Evolutionary conservation across 768 basidiomycete species (phyloP), one percentile per base, ranked within the genome.

Genomic region (Suillus luteus): DNA sequence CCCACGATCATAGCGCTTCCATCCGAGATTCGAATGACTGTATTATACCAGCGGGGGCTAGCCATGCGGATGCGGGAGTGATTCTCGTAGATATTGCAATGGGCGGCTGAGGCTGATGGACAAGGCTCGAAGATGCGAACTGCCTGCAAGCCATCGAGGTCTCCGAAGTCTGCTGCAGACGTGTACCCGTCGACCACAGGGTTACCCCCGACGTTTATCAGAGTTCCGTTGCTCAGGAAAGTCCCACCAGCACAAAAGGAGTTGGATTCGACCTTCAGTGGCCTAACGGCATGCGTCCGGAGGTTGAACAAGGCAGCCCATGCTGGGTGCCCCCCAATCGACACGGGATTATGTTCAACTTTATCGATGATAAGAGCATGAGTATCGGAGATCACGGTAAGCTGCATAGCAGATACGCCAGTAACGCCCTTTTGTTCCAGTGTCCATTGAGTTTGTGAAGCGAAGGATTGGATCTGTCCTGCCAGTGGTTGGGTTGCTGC

Each of bases 211-310:
- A 92, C 89, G 68, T 86, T 91, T 72, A 93, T 77, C 40, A 93
- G 71, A 1, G 90, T 90, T 5, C 92, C 92, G 64, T 94, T 92
- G 27, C 86, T 73, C 8, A 93, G 76, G 72, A 92, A 93, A 4
- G 86, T 82, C 12, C 92, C 92, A 38, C 92, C 90, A 10, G 92
- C 92, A 71, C 92, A 94, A 77, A 94, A 94, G 27, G 92, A 93
- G 71, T 94, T 93, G 5, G 92, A 92, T 68, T 85, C 78, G 74
- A 93, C 81, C 44, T 78, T 69, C 35, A 94, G 79, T 63, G 90
- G 86, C 49, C 75, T 84, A 66, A 90, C 77, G 5, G 80, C 80
- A 68, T 90, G 84, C 12, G 86, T 87, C 35, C 83, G 70, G 51
- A 94, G 77, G 71, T 92, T 85, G 73, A 88, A 93, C 22, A 94